A percentile compares a stretch with the other conserved stretches of the same genome.
phyloP scores from a whole-genome alignment of 208 protist genomes.

The Crithidia fasciculata region DNA sequence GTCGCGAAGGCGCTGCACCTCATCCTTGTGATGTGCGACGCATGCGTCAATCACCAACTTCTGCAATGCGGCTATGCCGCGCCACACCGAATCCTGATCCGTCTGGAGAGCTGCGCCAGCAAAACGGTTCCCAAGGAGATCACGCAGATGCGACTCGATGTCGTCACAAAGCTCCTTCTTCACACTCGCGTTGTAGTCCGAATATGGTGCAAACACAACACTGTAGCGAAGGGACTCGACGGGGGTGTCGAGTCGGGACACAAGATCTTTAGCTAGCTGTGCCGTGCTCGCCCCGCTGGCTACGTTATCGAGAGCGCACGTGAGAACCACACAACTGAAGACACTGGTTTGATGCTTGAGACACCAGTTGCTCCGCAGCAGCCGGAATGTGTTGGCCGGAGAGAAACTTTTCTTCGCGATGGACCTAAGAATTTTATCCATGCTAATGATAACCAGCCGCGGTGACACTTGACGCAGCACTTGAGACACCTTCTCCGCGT shows the following conservation, averaged over 20 bases:
- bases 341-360: slow-evolving; percentile 28
- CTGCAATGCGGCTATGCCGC: slow-evolving; percentile 28
- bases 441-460: slow-evolving; percentile 11
- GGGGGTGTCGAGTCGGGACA: slow-evolving; percentile 14
- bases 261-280: slow-evolving; percentile 27
- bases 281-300: not conserved
- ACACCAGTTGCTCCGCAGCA: slow-evolving; percentile 39
- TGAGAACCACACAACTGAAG: slow-evolving; percentile 33
- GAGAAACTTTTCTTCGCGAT: not conserved
- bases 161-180: slow-evolving; percentile 10
- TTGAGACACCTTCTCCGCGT: slow-evolving; percentile 35
- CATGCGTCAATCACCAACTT: slow-evolving; percentile 15
- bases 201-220: slow-evolving; percentile 31
- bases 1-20: slow-evolving; percentile 26
- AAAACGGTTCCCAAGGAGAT: slow-evolving; percentile 26
- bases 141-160: slow-evolving; percentile 28
- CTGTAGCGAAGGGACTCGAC: slow-evolving; percentile 15
- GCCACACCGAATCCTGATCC: slow-evolving; percentile 16
- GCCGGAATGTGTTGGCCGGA: not conserved
- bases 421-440: slow-evolving; percentile 22
- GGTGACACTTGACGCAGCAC: slow-evolving; percentile 20
- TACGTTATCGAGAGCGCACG: slow-evolving; percentile 25
- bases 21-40: slow-evolving; percentile 30
- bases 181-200: not conserved
- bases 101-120: slow-evolving; percentile 29